phyloP scores from a whole-genome alignment of 2,329 filamentous ascomycete genomes.

The Pseudogymnoascus sp. region DNA sequence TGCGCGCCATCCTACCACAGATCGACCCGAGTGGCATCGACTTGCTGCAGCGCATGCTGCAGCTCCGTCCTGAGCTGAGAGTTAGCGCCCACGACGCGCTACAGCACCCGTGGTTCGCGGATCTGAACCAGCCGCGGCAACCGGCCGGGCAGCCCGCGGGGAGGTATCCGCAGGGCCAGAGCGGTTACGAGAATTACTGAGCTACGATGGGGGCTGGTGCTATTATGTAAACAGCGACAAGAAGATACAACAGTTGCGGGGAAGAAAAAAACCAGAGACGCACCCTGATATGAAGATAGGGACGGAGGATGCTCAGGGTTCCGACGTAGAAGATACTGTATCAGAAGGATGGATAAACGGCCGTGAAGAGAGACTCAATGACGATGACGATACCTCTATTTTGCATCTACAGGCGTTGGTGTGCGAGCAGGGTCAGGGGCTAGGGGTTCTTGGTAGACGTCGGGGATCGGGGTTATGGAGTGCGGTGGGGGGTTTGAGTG shows the following conservation, averaged over 20 bases:
- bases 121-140: constrained; percentile 55
- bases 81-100: constrained; percentile 83
- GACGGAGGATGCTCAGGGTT: background rate
- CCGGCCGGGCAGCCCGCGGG: constrained; percentile 20
- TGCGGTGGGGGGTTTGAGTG: background rate
- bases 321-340: background rate
- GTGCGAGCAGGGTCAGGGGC: background rate
- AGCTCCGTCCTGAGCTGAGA: constrained; percentile 83
- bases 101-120: constrained; percentile 86
- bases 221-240: constrained; percentile 2
- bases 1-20: constrained; percentile 78
- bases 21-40: constrained; percentile 85
- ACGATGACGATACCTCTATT: constrained; percentile 5
- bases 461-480: constrained; percentile 3
- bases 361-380: constrained; percentile 4
- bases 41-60: constrained; percentile 82
- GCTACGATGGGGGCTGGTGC: background rate
- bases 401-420: constrained; percentile 9
- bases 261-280: background rate
- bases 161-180: constrained; percentile 7
- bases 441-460: constrained; percentile 4
- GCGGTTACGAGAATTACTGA: constrained; percentile 4
- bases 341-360: background rate
- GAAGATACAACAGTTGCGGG: background rate
- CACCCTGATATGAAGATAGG: background rate